Percentiles rank a stretch among this genome's conserved stretches.
Evolutionary conservation across 2,329 filamentous ascomycete genomes (phyloP).

Genomic region (Ophiognomonia clavigignenti-juglandacearum): DNA sequence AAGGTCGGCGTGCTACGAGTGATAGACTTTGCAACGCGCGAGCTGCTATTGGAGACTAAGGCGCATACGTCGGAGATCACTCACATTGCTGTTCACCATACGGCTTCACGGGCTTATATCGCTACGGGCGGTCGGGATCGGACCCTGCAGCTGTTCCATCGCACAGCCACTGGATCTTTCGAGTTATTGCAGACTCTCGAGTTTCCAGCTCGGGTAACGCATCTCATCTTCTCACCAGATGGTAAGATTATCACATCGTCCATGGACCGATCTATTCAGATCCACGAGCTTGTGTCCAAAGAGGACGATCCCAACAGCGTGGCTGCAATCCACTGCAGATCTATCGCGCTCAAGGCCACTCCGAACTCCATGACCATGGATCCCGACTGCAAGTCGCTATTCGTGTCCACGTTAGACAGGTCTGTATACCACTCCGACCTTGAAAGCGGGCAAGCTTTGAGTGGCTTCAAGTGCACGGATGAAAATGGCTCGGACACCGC

Average conservation of each 20-base stretch:
- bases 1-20: constrained; percentile 76
- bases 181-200: constrained; percentile 88
- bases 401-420: constrained; percentile 56
- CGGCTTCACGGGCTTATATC: constrained; percentile 58
- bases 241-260: constrained; percentile 81
- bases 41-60: constrained; percentile 66
- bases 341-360: constrained; percentile 79
- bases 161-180: constrained; percentile 52
- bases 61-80: constrained; percentile 85
- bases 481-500: constrained; percentile 76
- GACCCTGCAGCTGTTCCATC: constrained; percentile 84
- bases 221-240: constrained; percentile 67
- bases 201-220: constrained; percentile 80
- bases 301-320: constrained; percentile 59
- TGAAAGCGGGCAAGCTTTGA: constrained; percentile 62
- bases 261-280: constrained; percentile 78
- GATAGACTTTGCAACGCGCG: constrained; percentile 57
- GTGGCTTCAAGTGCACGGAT: constrained; percentile 79
- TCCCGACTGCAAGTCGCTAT: constrained; percentile 53
- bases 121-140: constrained; percentile 84
- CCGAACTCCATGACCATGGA: constrained; percentile 78
- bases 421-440: constrained; percentile 59
- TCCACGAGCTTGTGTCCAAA: constrained; percentile 72
- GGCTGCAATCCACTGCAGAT: constrained; percentile 71
- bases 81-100: constrained; percentile 69